These are phyloP conservation scores for Phytophthora pistaciae DNA, from an alignment of 352 stramenopile genomes.

Conservation along the genomic window DNA sequence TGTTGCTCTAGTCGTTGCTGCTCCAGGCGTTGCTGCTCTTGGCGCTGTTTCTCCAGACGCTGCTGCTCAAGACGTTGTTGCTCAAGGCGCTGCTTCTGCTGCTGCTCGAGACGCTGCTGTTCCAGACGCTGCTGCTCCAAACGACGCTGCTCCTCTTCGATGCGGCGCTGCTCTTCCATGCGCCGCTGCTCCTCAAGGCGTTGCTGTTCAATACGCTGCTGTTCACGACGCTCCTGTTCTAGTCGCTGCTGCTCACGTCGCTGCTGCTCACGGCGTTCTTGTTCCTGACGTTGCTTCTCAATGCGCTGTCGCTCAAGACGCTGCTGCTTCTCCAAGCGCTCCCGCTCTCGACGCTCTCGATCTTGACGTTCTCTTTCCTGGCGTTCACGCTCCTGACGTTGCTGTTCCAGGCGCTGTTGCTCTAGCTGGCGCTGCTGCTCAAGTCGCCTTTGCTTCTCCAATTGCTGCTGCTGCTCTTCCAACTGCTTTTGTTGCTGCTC, in stretches of 20 bases:
- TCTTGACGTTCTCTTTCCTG: constrained; percentile 34
- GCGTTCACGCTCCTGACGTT: constrained; percentile 24
- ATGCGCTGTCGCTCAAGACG: constrained; percentile 32
- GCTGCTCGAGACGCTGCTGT: constrained; percentile 33
- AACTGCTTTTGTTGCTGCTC: constrained; percentile 37
- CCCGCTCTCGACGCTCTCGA: constrained; percentile 23
- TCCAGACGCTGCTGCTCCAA: constrained; percentile 34
- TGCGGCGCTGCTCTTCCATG: background rate
- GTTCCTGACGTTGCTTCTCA: constrained; percentile 41
- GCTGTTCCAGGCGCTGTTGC: constrained; percentile 35
- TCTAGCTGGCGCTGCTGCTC: constrained; percentile 33
- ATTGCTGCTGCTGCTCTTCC: constrained; percentile 22
- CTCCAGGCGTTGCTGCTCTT: constrained; percentile 33
- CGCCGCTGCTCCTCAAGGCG: constrained; percentile 19
- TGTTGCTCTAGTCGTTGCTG: constrained; percentile 35
- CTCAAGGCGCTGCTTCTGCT: constrained; percentile 38
- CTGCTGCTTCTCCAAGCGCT: constrained; percentile 29
- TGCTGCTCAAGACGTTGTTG: constrained; percentile 30
- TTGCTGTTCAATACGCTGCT: constrained; percentile 20
- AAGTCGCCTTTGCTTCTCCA: constrained; percentile 31
- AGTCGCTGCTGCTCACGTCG: constrained; percentile 25
- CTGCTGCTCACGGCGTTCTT: constrained; percentile 15
- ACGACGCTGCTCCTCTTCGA: constrained; percentile 32
- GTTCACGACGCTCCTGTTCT: constrained; percentile 20
- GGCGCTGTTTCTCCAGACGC: constrained; percentile 22